A percentile compares a stretch with the other conserved stretches of the same genome.
Evolutionary conservation across 78 protist genomes (phyloP).

Genomic region (Protostelium mycophagum): DNA sequence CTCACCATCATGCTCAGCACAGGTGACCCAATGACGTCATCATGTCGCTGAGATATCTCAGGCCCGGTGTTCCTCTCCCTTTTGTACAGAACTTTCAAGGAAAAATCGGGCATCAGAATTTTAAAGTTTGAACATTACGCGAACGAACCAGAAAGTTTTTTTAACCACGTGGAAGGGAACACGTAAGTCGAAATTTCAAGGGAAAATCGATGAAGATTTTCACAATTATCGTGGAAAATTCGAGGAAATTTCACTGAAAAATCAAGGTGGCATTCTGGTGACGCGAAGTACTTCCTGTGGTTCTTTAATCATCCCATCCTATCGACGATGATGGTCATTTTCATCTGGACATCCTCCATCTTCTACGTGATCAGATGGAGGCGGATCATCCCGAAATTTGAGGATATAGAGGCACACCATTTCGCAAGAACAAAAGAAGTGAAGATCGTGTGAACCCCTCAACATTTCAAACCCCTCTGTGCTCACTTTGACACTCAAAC

Average conservation of each 20-base stretch:
- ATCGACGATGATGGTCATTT: not conserved
- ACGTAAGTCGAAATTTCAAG: not conserved
- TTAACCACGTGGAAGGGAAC: not conserved
- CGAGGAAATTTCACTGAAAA: no score
- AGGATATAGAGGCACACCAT: no score
- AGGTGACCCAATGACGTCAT: no score
- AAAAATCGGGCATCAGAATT: not conserved
- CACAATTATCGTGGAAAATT: no score
- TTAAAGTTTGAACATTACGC: not conserved
- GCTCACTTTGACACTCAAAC: no score
- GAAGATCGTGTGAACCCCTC: no score
- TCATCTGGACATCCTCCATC: no score
- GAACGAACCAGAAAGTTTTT: not conserved
- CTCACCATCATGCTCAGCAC: not conserved
- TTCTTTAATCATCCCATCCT: not conserved
- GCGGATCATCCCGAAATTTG: no score
- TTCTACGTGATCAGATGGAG: no score
- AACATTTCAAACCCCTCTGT: no score
- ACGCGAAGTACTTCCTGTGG: not conserved
- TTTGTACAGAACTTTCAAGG: not conserved
- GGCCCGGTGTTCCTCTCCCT: not conserved
- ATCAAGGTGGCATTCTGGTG: not conserved
- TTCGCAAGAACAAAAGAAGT: no score
- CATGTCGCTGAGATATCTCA: no score
- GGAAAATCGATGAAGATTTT: not conserved